phyloP scores from a whole-genome alignment of 192 early-diverging fungal species.

The Dissophora globulifera region DNA sequence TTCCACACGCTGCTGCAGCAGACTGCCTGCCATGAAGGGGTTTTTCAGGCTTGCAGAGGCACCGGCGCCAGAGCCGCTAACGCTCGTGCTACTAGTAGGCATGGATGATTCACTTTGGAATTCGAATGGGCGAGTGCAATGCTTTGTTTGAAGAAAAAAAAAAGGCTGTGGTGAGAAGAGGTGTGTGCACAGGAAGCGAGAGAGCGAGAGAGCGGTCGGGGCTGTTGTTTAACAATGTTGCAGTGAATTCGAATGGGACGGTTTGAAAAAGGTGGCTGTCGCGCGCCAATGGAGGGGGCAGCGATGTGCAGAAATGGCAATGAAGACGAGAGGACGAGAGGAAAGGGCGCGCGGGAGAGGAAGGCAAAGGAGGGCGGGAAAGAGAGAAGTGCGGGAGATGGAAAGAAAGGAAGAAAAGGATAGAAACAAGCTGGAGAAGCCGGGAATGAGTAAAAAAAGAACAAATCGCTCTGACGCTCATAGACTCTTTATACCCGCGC shows the following conservation, averaged over 20 bases:
- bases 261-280: neutral
- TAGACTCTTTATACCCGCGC: no score
- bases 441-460: conserved; percentile 1
- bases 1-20: conserved; percentile 48
- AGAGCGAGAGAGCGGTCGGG: no score
- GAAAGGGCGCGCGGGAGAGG: conserved; percentile 7
- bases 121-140: conserved; percentile 3
- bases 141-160: neutral
- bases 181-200: no score
- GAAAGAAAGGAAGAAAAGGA: neutral
- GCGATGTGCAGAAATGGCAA: no score
- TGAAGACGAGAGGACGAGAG: no score
- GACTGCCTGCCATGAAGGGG: conserved; percentile 43
- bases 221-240: no score
- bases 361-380: neutral
- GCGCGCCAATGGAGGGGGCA: neutral
- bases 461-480: no score
- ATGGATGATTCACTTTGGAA: neutral
- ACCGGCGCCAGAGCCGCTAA: neutral
- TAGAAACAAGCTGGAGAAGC: no score
- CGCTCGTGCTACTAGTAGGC: neutral
- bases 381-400: neutral
- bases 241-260: conserved; percentile 3
- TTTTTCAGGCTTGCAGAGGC: neutral
- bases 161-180: no score